phyloP scores from a whole-genome alignment of 2,329 filamentous ascomycete species.

The Hymenoscyphus linearis region DNA sequence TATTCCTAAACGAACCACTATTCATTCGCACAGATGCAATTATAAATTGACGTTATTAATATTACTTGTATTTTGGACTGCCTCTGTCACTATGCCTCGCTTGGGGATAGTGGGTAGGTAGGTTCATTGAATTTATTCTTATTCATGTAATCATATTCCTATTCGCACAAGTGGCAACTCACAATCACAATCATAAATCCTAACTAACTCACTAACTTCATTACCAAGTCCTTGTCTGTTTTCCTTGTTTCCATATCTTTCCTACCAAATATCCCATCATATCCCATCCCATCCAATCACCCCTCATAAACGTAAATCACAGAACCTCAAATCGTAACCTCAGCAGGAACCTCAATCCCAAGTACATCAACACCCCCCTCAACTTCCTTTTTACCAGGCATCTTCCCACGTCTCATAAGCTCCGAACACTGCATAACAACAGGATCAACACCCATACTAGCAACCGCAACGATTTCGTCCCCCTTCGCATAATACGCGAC shows the following conservation, averaged over 20 bases:
- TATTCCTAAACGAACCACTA: too few species aligned
- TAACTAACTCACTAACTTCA: too few species aligned
- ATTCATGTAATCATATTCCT: too few species aligned
- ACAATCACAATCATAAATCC: too few species aligned
- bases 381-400: constrained; percentile 77
- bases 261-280: background rate
- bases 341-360: constrained; percentile 22
- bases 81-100: too few species aligned
- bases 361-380: constrained; percentile 47
- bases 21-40: too few species aligned
- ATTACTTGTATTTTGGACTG: too few species aligned
- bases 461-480: constrained; percentile 82
- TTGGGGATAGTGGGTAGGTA: too few species aligned
- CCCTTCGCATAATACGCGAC: constrained; percentile 84
- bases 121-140: too few species aligned
- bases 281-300: background rate
- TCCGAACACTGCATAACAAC: constrained; percentile 77
- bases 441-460: constrained; percentile 86
- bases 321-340: constrained; percentile 22
- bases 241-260: background rate
- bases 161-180: too few species aligned
- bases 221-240: background rate
- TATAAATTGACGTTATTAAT: too few species aligned
- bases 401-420: constrained; percentile 75
- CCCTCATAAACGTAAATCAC: too few species aligned